Evolutionary conservation across 2,329 filamentous ascomycete species (phyloP).

Genomic region (Ascochyta rabiei): DNA sequence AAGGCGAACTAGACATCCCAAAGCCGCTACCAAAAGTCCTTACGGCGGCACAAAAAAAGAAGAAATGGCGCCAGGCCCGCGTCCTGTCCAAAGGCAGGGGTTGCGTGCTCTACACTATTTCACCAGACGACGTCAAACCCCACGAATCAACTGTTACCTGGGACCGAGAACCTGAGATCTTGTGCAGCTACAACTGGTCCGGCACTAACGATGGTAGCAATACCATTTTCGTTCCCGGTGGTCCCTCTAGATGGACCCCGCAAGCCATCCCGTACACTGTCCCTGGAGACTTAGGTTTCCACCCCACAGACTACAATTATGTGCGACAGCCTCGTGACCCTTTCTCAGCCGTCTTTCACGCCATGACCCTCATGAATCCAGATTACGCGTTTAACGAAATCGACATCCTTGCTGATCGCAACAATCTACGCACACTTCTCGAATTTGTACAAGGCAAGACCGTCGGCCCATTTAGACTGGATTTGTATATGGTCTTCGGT

Average conservation of each 20-base stretch:
- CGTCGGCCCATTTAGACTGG: slow-evolving; percentile 33
- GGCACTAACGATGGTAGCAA: slow-evolving; percentile 28
- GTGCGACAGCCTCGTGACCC: slow-evolving; percentile 32
- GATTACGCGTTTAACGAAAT: slow-evolving; percentile 26
- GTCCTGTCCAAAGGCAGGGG: slow-evolving; percentile 25
- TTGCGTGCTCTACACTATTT: slow-evolving; percentile 22
- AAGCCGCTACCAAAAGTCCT: slow-evolving; percentile 10
- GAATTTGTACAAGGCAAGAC: slow-evolving; percentile 34
- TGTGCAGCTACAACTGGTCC: slow-evolving; percentile 41
- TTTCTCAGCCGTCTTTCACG: slow-evolving; percentile 35
- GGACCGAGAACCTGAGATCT: slow-evolving; percentile 32
- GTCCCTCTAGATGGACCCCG: slow-evolving; percentile 31
- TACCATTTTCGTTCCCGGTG: slow-evolving; percentile 38
- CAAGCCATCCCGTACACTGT: slow-evolving; percentile 26
- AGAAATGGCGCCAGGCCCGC: slow-evolving; percentile 19
- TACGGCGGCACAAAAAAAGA: slow-evolving; percentile 24
- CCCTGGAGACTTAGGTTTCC: slow-evolving; percentile 27
- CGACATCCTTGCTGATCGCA: slow-evolving; percentile 39
- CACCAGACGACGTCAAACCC: slow-evolving; percentile 17
- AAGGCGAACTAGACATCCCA: slow-evolving; percentile 8
- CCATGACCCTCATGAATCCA: slow-evolving; percentile 32
- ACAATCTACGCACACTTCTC: slow-evolving; percentile 35
- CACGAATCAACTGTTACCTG: slow-evolving; percentile 24
- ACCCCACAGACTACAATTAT: slow-evolving; percentile 38
- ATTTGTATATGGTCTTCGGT: slow-evolving; percentile 30